Conservation (phyloP, 2,329 filamentous ascomycete species). For the Xylariaceae sp. region DNA sequence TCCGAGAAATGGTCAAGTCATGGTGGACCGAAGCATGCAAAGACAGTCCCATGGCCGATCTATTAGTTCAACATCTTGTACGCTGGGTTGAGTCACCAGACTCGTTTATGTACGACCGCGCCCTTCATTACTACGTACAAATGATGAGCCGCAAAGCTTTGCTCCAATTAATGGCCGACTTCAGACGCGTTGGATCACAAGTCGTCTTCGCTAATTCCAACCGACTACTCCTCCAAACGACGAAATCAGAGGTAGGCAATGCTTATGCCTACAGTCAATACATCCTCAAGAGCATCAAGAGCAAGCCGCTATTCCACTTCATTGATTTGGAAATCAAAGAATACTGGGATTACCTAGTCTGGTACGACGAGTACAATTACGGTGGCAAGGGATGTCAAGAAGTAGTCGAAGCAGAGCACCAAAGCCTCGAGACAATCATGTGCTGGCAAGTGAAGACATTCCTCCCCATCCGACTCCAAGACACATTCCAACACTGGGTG, state of each 20-base stretch:
- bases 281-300: slow-evolving; percentile 94
- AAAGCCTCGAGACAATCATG: slow-evolving; percentile 88
- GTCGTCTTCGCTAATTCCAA: slow-evolving; percentile 93
- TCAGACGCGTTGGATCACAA: slow-evolving; percentile 89
- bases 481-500: slow-evolving; percentile 86
- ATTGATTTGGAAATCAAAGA: slow-evolving; percentile 96
- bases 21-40: slow-evolving; percentile 97
- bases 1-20: slow-evolving; percentile 96
- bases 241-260: slow-evolving; percentile 93
- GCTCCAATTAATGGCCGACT: slow-evolving; percentile 94
- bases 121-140: slow-evolving; percentile 94
- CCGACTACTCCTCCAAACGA: slow-evolving; percentile 86
- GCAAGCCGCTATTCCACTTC: slow-evolving; percentile 93
- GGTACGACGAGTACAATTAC: slow-evolving; percentile 99
- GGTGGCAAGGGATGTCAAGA: slow-evolving; percentile 87
- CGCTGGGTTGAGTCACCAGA: slow-evolving; percentile 94
- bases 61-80: slow-evolving; percentile 95
- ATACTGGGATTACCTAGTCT: slow-evolving; percentile 98
- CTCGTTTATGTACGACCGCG: slow-evolving; percentile 92
- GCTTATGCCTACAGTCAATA: slow-evolving; percentile 97
- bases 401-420: slow-evolving; percentile 67
- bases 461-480: slow-evolving; percentile 73
- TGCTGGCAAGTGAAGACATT: slow-evolving; percentile 97
- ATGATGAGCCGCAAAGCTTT: slow-evolving; percentile 98
- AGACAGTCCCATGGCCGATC: slow-evolving; percentile 90